These are phyloP conservation scores for Eucalyptus sp. DNA, from an alignment of 345 rosid genomes.

Conservation along the genomic window DNA sequence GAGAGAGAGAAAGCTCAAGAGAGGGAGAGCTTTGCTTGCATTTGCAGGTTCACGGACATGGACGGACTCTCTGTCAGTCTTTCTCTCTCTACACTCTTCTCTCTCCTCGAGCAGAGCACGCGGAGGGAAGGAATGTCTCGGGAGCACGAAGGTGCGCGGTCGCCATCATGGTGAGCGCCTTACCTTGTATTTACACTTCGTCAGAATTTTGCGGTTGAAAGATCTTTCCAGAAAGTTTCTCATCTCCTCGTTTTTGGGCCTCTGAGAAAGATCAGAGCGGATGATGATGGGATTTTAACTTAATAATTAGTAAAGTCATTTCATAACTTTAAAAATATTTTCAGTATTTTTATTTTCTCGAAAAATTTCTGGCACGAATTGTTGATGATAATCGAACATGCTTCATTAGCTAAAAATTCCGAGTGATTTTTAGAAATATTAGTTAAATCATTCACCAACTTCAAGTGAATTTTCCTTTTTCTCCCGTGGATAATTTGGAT, in stretches of 20 bases:
- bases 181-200: neutral
- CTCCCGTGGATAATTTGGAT: neutral
- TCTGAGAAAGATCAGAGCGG: too few relatives aligned
- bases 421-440: too few relatives aligned
- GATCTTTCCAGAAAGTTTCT: neutral
- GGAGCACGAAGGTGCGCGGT: conserved; percentile 16
- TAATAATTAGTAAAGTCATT: neutral
- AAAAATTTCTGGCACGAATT: neutral
- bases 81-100: neutral
- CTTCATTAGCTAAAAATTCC: too few relatives aligned
- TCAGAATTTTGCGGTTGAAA: neutral
- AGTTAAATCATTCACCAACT: too few relatives aligned
- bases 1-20: neutral
- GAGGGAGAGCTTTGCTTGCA: conserved; percentile 15
- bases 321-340: too few relatives aligned
- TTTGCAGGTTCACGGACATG: conserved; percentile 17
- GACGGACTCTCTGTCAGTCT: neutral
- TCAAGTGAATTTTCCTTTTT: neutral
- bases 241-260: neutral
- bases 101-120: neutral
- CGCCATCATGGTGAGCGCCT: conserved; percentile 1
- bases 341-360: neutral
- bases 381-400: too few relatives aligned
- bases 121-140: neutral
- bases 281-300: neutral